Conservation (phyloP, 208 protist species). For the Leishmania aethiopica region DNA sequence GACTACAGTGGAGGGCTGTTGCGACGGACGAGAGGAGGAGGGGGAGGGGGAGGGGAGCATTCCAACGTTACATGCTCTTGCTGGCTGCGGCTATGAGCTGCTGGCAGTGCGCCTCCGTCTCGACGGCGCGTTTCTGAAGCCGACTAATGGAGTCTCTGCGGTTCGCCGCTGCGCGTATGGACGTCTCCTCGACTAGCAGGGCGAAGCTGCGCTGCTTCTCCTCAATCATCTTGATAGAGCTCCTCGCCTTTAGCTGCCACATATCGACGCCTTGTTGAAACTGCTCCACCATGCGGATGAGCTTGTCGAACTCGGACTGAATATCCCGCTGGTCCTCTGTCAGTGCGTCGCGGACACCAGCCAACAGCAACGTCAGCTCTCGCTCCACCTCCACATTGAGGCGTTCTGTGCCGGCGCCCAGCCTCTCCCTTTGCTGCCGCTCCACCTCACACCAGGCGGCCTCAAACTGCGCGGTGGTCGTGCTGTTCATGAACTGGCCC, state of each 20-base stretch:
- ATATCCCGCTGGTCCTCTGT: constrained; percentile 61
- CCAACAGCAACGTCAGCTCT: constrained; percentile 50
- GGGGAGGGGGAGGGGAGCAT: neutral
- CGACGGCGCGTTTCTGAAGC: constrained; percentile 52
- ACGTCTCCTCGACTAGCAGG: constrained; percentile 63
- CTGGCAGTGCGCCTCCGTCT: constrained; percentile 41
- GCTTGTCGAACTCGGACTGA: constrained; percentile 59
- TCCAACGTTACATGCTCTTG: constrained; percentile 17
- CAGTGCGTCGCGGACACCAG: constrained; percentile 39
- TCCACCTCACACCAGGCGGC: constrained; percentile 59
- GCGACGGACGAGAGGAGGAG: no score
- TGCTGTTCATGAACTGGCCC: constrained; percentile 19
- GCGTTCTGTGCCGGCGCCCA: constrained; percentile 24
- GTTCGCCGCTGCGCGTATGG: constrained; percentile 41
- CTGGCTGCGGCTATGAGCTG: constrained; percentile 30
- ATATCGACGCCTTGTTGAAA: constrained; percentile 75
- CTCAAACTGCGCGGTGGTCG: constrained; percentile 39
- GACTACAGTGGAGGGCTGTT: neutral
- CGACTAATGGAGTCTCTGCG: constrained; percentile 53
- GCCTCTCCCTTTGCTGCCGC: constrained; percentile 36
- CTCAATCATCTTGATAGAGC: constrained; percentile 68
- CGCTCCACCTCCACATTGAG: constrained; percentile 49
- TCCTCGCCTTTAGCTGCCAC: constrained; percentile 80
- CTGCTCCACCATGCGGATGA: constrained; percentile 67
- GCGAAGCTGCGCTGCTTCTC: constrained; percentile 76